These are phyloP conservation scores for Sclerotinia borealis DNA, from an alignment of 2,329 filamentous ascomycete genomes.

Conservation along the genomic window DNA sequence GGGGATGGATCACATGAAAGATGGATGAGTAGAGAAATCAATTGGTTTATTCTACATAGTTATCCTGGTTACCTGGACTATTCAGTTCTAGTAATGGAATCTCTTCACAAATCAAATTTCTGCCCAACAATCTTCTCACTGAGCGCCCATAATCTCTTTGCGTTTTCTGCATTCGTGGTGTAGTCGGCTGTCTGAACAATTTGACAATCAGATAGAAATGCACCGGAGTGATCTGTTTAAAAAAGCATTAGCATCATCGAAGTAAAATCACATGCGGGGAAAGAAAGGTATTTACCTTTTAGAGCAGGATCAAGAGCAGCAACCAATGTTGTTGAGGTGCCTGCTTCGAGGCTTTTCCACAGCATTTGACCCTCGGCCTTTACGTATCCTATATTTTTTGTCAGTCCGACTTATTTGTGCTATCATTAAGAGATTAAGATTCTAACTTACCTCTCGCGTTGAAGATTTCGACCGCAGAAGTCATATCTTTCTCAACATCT, in stretches of 20 bases:
- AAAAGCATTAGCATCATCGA: not conserved
- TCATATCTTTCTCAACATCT: not conserved
- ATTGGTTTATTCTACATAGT: no score
- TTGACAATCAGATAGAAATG: conserved; percentile 14
- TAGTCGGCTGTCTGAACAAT: not conserved
- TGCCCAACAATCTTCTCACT: conserved; percentile 18
- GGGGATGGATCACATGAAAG: no score
- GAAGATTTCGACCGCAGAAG: not conserved
- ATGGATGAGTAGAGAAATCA: no score
- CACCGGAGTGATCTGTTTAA: conserved; percentile 1
- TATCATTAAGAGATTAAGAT: not conserved
- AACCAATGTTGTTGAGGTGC: conserved; percentile 4
- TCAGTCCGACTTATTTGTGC: not conserved
- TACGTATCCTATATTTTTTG: not conserved
- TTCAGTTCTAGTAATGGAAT: not conserved
- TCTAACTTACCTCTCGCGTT: not conserved
- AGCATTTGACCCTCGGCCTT: not conserved
- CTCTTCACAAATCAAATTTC: conserved; percentile 9
- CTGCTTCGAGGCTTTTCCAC: not conserved
- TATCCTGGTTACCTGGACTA: no score
- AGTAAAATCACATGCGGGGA: not conserved
- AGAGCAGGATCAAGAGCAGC: conserved; percentile 8
- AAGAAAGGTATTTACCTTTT: not conserved
- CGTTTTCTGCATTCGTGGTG: not conserved
- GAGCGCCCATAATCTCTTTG: conserved; percentile 14